These are phyloP conservation scores for Baorangia bicolor DNA, from an alignment of 768 basidiomycete genomes.

Conservation along the genomic window DNA sequence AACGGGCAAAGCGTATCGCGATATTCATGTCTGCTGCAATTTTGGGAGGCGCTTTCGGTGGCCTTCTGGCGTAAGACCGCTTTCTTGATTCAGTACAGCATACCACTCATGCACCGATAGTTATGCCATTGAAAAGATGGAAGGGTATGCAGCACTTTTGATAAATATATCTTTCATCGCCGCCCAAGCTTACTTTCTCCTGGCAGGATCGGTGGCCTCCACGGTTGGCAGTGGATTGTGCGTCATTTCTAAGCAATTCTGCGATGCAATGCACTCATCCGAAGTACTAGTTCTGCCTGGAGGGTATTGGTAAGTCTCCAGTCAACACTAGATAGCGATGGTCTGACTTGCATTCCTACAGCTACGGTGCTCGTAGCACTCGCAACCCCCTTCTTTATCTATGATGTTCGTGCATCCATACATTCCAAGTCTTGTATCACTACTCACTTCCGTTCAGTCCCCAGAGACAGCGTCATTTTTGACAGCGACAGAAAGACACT, in stretches of 20 bases:
- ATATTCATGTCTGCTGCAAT: constrained; percentile 61
- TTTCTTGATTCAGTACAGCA: not conserved
- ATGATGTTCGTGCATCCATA: too few species aligned
- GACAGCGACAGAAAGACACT: constrained; percentile 38
- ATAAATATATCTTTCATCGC: not conserved
- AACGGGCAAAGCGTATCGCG: constrained; percentile 55
- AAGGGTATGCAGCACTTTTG: constrained; percentile 33
- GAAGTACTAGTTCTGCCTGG: constrained; percentile 27
- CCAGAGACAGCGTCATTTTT: too few species aligned
- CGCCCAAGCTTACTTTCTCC: not conserved
- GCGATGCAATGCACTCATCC: not conserved
- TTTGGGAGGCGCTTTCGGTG: constrained; percentile 48
- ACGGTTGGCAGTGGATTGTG: constrained; percentile 42
- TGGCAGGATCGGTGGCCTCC: constrained; percentile 30
- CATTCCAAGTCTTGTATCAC: too few species aligned
- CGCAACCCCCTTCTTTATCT: too few species aligned
- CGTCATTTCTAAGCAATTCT: not conserved
- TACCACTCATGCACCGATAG: constrained; percentile 19
- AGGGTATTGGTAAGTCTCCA: constrained; percentile 17
- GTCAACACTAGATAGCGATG: too few species aligned
- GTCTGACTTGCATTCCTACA: too few species aligned
- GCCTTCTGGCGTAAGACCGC: constrained; percentile 43
- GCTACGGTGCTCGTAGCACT: too few species aligned
- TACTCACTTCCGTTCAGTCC: too few species aligned
- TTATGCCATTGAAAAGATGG: constrained; percentile 34